Percentiles rank a stretch among this genome's conserved stretches.
These are phyloP conservation scores for Lanzia echinophila DNA, from an alignment of 2,329 filamentous ascomycete genomes.

Conservation along the genomic window DNA sequence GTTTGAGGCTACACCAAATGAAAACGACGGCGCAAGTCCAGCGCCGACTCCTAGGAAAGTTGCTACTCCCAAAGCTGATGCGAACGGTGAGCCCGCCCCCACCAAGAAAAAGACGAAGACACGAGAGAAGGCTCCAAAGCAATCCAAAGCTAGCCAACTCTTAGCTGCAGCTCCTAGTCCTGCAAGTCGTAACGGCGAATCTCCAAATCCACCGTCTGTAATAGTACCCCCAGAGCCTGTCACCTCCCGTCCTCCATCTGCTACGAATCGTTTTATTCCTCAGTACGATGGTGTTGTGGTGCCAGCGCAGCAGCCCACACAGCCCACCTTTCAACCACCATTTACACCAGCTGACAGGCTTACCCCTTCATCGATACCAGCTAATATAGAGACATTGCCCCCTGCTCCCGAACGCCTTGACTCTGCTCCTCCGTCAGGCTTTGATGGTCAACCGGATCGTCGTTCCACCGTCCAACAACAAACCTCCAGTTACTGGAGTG, in stretches of 20 bases:
- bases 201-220: constrained; percentile 18
- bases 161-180: constrained; percentile 24
- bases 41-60: constrained; percentile 50
- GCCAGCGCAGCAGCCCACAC: constrained; percentile 6
- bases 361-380: constrained; percentile 3
- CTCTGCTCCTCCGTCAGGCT: constrained; percentile 22
- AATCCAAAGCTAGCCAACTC: constrained; percentile 28
- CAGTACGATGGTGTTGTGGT: constrained; percentile 20
- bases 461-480: constrained; percentile 41
- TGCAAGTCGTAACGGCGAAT: constrained; percentile 15
- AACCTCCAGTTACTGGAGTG: constrained; percentile 81
- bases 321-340: constrained; percentile 15
- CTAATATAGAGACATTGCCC: constrained; percentile 20
- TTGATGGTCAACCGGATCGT: constrained; percentile 24
- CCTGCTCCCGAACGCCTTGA: constrained; percentile 25
- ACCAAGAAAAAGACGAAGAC: constrained; percentile 32
- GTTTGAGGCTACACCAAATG: constrained; percentile 50
- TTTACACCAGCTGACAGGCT: constrained; percentile 19
- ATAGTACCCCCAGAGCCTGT: constrained; percentile 7
- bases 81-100: constrained; percentile 32
- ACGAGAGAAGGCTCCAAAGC: constrained; percentile 26
- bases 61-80: constrained; percentile 38
- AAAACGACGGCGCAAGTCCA: constrained; percentile 54
- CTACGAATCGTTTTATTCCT: constrained; percentile 17
- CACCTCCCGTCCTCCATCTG: constrained; percentile 14